phyloP scores from a whole-genome alignment of 192 early-diverging fungal genomes.

The Jimgerdemannia flammicorona region DNA sequence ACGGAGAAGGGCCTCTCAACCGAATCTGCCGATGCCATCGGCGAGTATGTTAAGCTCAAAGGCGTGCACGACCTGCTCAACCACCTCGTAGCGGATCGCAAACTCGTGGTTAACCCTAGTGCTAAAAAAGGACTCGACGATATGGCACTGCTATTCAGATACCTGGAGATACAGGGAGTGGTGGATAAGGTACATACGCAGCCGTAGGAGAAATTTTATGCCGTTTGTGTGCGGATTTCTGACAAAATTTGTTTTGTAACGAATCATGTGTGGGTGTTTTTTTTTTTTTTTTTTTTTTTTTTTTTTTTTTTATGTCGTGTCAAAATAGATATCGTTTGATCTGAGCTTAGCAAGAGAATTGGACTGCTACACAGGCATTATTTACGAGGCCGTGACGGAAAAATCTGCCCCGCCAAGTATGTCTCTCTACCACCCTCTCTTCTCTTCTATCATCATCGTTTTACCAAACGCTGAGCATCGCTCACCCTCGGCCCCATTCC shows the following conservation, averaged over 20 bases:
- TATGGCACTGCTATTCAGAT: conserved; percentile 81
- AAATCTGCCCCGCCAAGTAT: conserved; percentile 50
- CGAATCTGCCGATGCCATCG: conserved; percentile 86
- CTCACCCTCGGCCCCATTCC: no score
- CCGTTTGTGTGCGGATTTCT: not conserved
- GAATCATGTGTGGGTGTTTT: not conserved
- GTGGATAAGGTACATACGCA: conserved; percentile 37
- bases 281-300: not conserved
- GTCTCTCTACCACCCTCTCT: not conserved
- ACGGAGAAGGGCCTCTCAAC: conserved; percentile 82
- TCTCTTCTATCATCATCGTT: no score
- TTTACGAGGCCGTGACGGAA: conserved; percentile 90
- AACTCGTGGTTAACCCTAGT: conserved; percentile 59
- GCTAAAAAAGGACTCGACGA: conserved; percentile 82
- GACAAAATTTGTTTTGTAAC: not conserved
- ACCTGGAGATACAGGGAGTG: conserved; percentile 61
- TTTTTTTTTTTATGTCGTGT: not conserved
- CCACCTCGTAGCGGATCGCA: conserved; percentile 58
- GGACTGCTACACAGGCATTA: conserved; percentile 99
- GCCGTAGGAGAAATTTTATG: not conserved
- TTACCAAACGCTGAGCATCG: no score
- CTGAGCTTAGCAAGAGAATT: conserved; percentile 93
- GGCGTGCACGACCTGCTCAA: conserved; percentile 78
- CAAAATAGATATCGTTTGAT: conserved; percentile 76
- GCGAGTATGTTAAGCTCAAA: conserved; percentile 82